phyloP scores from a whole-genome alignment of 257 asterid genomes.

The Solanum habrochaites region DNA sequence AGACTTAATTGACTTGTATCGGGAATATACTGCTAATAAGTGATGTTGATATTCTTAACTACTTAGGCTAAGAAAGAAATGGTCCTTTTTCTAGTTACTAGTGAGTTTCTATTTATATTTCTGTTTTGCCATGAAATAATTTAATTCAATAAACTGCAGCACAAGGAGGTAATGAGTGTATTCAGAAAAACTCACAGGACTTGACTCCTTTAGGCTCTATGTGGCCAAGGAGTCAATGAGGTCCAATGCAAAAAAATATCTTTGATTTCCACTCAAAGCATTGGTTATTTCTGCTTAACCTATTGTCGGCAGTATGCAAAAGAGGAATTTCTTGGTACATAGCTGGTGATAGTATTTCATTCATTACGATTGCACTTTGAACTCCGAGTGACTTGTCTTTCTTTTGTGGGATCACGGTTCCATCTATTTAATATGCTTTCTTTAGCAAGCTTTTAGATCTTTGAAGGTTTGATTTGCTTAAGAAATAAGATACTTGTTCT shows the following conservation, averaged over 20 bases:
- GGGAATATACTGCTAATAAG: background rate
- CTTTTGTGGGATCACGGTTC: background rate
- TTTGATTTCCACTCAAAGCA: background rate
- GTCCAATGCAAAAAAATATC: background rate
- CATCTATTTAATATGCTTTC: background rate
- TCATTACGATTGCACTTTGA: background rate
- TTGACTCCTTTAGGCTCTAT: background rate
- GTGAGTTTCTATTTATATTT: background rate
- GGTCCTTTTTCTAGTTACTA: background rate
- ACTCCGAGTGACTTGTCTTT: background rate
- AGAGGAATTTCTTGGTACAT: background rate
- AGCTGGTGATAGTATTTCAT: background rate
- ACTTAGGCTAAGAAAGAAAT: background rate
- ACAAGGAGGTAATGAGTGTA: background rate
- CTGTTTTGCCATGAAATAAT: background rate
- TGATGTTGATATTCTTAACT: background rate
- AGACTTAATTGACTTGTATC: background rate
- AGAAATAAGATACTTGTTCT: background rate
- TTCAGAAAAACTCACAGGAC: background rate
- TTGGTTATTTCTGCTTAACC: background rate
- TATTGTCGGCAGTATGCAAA: background rate
- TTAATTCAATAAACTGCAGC: background rate
- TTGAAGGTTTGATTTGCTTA: background rate
- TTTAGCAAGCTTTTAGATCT: background rate
- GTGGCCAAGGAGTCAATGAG: background rate